Base-by-base conservation (phyloP, 2,329 filamentous ascomycete species). In the Xylariaceae sp. region DNA sequence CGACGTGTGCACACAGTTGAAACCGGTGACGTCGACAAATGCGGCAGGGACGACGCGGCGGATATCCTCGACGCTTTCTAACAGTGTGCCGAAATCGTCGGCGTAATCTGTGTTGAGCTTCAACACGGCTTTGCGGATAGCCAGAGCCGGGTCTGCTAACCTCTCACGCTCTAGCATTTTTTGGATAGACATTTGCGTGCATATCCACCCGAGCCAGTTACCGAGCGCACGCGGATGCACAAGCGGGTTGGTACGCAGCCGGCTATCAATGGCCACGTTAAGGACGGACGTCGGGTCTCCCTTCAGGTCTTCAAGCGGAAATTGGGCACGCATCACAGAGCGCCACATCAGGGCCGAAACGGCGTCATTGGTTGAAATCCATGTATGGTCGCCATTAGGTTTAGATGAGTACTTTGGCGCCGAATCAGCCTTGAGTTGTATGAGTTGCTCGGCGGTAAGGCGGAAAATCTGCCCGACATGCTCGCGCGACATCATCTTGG, bases 171-270 rank as follows among this genome's bases (percentile, higher is more conserved):
- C 37, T 27, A 66, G 55, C 44, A 67, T 64, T 44, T 60, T 55
- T 20, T 64, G 56, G 34, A 62, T 53, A 6, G 54, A 45, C 37
- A 64, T 47, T 22, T 50, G 45, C 16, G 62, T 57, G 6, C 58
- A 57, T 2, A 66, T 57, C 47, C 64, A 69, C 34, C 65, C 66
- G 10, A 70, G 56, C 44, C 67, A 69, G 43, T 67, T 68, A 6
- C 67, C 68, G 20, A 69, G 54, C 0, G 65, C 67, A 2, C 58
- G 55, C 2, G 63, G 60, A 40, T 68, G 63, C 3, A 70, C 53
- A 1, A 55, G 59, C 16, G 62, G 64, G 36, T 61, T 55, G 4
- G 67, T 64, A 6, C 64, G 64, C n/a, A 51, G 49, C 4, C 67
- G 62, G 4, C 62, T 64, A 45, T 70, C 63, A 25, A 70, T 58